Percentiles rank a stretch among this genome's conserved stretches.
These are phyloP conservation scores for Metrosideros polymorpha DNA, from an alignment of 441 rosid genomes.

Conservation along the genomic window DNA sequence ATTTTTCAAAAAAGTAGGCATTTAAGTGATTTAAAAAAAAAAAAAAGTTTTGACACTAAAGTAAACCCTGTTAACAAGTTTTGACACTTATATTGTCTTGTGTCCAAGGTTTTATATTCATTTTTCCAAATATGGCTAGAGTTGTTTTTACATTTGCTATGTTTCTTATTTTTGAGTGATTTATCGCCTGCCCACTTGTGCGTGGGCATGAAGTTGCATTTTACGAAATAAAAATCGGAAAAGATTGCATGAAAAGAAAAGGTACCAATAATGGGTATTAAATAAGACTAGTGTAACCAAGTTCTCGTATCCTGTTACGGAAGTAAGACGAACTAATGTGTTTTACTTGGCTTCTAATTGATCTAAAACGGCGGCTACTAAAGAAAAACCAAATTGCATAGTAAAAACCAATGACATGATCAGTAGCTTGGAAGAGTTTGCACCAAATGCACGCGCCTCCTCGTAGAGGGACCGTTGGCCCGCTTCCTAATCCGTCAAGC, in stretches of 20 bases:
- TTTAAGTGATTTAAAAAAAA: too few species aligned
- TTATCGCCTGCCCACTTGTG: not conserved
- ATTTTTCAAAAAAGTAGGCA: too few species aligned
- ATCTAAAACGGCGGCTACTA: not conserved
- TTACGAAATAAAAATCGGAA: not conserved
- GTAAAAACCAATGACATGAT: not conserved
- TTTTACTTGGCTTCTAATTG: not conserved
- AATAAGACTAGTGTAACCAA: not conserved
- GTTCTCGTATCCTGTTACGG: rapidly evolving
- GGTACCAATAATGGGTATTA: not conserved
- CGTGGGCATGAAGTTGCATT: not conserved
- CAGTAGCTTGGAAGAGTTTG: not conserved
- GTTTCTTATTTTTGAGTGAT: not conserved
- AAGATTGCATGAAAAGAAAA: not conserved
- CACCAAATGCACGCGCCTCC: rapidly evolving
- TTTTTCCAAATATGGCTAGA: not conserved
- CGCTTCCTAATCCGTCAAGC: not conserved
- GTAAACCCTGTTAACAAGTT: too few species aligned
- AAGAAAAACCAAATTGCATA: not conserved
- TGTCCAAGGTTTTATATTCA: not conserved
- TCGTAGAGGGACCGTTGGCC: not conserved
- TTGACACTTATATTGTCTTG: too few species aligned
- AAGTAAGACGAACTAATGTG: not conserved
- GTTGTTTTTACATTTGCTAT: not conserved
- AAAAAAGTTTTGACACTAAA: too few species aligned